phyloP scores from a whole-genome alignment of 192 early-diverging fungal species.

The Bifiguratus adelaidae region DNA sequence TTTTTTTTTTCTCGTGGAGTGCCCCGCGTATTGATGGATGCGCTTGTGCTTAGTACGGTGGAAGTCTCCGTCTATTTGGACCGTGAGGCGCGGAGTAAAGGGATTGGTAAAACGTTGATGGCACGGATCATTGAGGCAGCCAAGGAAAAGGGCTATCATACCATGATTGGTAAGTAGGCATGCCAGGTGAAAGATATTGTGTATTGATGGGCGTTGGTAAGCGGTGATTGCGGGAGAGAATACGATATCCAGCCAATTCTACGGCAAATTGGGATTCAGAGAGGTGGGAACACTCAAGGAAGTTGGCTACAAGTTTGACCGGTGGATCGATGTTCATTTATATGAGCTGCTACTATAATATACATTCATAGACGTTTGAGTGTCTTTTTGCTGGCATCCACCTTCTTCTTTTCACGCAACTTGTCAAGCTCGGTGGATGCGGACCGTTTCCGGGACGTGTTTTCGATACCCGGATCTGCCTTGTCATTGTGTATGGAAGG shows the following conservation, averaged over 20 bases:
- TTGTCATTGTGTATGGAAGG: no score
- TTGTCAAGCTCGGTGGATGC: no score
- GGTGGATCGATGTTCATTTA: constrained; percentile 37
- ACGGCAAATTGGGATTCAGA: constrained; percentile 27
- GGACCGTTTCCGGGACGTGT: no score
- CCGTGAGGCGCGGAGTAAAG: constrained; percentile 27
- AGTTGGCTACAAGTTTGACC: constrained; percentile 44
- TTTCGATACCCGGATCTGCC: no score
- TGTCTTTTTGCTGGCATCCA: no score
- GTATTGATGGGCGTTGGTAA: not conserved
- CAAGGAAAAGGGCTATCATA: constrained; percentile 23
- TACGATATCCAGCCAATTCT: constrained; percentile 17
- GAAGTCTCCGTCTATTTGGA: constrained; percentile 43
- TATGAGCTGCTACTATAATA: constrained; percentile 27
- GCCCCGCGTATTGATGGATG: no score
- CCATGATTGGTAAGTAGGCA: constrained; percentile 31
- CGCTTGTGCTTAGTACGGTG: constrained; percentile 20
- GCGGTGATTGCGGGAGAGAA: constrained; percentile 18
- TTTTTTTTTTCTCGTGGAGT: no score
- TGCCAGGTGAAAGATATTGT: not conserved
- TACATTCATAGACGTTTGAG: no score
- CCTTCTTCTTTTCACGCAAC: no score
- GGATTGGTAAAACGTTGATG: constrained; percentile 24
- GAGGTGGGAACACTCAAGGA: constrained; percentile 33
- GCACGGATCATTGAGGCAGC: constrained; percentile 23